Evolutionary conservation across 352 stramenopile genomes (phyloP), one percentile per base, ranked within the genome.

Genomic region (Pythium periplocum): DNA sequence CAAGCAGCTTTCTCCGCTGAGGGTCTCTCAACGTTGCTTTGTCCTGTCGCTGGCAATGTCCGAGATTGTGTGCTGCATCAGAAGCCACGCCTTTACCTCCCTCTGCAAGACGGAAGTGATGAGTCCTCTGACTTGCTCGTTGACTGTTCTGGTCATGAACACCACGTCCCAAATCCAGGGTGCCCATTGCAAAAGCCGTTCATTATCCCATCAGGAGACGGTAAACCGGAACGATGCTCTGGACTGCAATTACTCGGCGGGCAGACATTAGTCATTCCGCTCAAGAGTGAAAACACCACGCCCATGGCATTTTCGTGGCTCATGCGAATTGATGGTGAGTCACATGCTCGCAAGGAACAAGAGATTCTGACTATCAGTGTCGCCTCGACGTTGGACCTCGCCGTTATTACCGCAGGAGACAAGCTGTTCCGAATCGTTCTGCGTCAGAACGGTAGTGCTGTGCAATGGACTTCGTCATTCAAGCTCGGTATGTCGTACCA

Each of bases 121-220:
- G 32, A 26, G 9, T 55, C 3, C 2, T 47, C 42, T 4, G 53
- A 46, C 35, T 51, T 55, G 48, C 54, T 89, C 0, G 59, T 83
- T 5, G 81, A 91, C 34, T 59, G 75, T 31, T 91, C 81, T 30
- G 73, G 81, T 6, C 45, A 78, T 45, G 55, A 57, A 2, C 60
- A 72, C 40, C 78, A 89, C 49, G 49, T 51, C 8, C n/a, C 61
- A 0, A 78, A 73, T 42, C 17, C 17, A 26, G 47, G 47, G 26
- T 75, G 65, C 36, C 61, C 74, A 5, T 51, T 86, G 40, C 65
- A 64, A 12, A 91, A 91, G 34, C 78, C 78, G 12, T 91, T 89
- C 37, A 53, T 50, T 12, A 78, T 88, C 54, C 45, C 53, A 2
- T 33, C 11, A 33, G 26, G 7, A 6, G 36, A 62, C 26, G 48